These are phyloP conservation scores for Hyphopichia fennica DNA, from an alignment of 1,139 yeast genomes.

Conservation along the genomic window DNA sequence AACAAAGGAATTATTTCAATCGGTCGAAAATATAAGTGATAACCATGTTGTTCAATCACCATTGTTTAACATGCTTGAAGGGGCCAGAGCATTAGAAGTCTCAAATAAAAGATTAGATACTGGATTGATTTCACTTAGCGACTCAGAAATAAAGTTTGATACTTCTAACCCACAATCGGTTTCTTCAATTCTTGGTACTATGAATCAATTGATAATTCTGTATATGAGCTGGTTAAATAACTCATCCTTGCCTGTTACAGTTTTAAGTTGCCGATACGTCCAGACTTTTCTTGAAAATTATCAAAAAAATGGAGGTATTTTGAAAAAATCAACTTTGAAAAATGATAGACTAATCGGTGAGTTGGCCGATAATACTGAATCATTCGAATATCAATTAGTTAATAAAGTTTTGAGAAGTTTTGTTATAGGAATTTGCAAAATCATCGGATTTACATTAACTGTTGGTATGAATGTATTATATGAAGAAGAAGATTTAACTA, in stretches of 20 bases:
- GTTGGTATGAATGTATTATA: constrained; percentile 62
- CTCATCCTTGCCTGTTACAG: constrained; percentile 61
- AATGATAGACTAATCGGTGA: constrained; percentile 14
- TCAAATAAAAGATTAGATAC: constrained; percentile 65
- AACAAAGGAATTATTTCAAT: constrained; percentile 36
- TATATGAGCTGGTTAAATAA: constrained; percentile 63
- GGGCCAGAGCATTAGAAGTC: constrained; percentile 73
- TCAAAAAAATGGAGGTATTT: constrained; percentile 9
- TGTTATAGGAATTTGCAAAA: constrained; percentile 51
- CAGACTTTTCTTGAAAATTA: constrained; percentile 53
- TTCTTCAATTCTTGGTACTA: constrained; percentile 43
- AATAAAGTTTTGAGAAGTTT: constrained; percentile 50
- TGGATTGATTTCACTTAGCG: constrained; percentile 46
- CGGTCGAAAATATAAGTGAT: constrained; percentile 31
- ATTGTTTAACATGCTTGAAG: constrained; percentile 62
- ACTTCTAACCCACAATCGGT: constrained; percentile 30
- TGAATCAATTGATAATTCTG: constrained; percentile 44
- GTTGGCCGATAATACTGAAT: constrained; percentile 6
- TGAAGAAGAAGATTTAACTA: constrained; percentile 75
- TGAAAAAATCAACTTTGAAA: constrained; percentile 19
- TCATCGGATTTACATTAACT: constrained; percentile 48
- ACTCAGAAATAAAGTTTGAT: constrained; percentile 42
- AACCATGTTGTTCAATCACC: constrained; percentile 52
- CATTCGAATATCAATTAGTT: constrained; percentile 27
- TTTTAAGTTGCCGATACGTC: constrained; percentile 64